Conservation (phyloP, 23 red algal species). For the Gracilaria gracilis region DNA sequence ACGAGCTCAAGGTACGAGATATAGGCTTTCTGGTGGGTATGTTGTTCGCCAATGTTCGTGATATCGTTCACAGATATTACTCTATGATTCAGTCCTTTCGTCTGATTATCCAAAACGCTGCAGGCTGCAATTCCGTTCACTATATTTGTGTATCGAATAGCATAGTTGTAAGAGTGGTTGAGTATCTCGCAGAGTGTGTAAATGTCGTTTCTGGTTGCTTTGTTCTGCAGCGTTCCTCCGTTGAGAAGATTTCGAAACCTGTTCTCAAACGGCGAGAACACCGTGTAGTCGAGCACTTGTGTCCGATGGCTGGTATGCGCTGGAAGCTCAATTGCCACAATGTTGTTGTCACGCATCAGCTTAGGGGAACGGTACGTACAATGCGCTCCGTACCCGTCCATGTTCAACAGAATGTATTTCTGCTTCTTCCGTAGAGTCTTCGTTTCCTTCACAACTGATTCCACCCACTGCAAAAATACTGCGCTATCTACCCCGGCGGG, state of each 20-base stretch:
- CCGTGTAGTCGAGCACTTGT: no score
- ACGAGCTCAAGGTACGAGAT: not conserved
- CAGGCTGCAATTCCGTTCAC: no score
- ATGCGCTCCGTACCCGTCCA: not conserved
- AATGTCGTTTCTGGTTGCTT: no score
- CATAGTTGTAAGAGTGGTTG: no score
- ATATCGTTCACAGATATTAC: not conserved
- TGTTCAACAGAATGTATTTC: not conserved
- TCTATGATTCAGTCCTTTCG: not conserved
- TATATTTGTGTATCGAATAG: no score
- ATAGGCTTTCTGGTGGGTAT: not conserved
- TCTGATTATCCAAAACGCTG: no score
- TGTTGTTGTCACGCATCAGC: not conserved
- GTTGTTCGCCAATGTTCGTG: not conserved
- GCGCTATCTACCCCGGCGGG: not conserved
- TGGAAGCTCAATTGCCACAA: not conserved
- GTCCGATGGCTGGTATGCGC: not conserved
- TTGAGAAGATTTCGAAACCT: no score
- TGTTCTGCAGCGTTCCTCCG: no score
- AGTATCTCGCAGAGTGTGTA: no score
- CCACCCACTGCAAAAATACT: not conserved
- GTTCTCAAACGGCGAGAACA: no score
- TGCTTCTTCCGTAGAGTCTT: not conserved
- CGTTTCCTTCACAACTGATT: not conserved
- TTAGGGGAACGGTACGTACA: not conserved